Evolutionary conservation across 805 yeast species (phyloP).

Genomic region (Cyberlindnera amylophila): DNA sequence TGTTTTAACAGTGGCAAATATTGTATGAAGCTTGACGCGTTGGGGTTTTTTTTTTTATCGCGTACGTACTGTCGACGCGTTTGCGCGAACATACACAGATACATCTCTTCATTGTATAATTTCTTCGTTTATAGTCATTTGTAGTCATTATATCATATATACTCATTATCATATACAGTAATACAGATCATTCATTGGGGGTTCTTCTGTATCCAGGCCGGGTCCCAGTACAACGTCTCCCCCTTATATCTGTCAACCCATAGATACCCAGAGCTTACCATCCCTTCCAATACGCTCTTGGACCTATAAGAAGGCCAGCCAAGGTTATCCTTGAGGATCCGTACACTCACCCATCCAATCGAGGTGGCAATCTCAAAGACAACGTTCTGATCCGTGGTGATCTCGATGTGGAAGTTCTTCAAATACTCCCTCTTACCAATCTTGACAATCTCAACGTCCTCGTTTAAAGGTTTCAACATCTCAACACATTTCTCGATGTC

Average conservation of each 20-base stretch:
- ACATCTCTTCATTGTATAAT: no score
- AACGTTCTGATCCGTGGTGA: constrained; percentile 63
- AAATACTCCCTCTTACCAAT: constrained; percentile 49
- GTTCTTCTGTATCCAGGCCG: constrained; percentile 55
- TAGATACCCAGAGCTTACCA: constrained; percentile 76
- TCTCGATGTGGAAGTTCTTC: constrained; percentile 58
- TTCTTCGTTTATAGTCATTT: no score
- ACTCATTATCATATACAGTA: no score
- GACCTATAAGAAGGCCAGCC: constrained; percentile 68
- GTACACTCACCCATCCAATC: constrained; percentile 67
- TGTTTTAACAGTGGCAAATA: background rate
- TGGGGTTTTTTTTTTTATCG: no score
- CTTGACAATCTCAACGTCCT: constrained; percentile 61
- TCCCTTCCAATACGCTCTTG: constrained; percentile 61
- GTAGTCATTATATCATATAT: background rate
- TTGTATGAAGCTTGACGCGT: background rate
- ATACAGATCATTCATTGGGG: no score
- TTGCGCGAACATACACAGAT: no score
- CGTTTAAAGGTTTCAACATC: constrained; percentile 55
- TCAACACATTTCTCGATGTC: constrained; percentile 59
- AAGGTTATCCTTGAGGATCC: constrained; percentile 67
- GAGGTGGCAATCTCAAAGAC: constrained; percentile 75
- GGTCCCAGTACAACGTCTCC: constrained; percentile 64
- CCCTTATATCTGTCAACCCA: constrained; percentile 69
- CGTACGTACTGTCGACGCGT: no score